A percentile compares a stretch with the other conserved stretches of the same genome.
These are phyloP conservation scores for Grammothele lineata DNA, from an alignment of 768 basidiomycete species.

Conservation along the genomic window DNA sequence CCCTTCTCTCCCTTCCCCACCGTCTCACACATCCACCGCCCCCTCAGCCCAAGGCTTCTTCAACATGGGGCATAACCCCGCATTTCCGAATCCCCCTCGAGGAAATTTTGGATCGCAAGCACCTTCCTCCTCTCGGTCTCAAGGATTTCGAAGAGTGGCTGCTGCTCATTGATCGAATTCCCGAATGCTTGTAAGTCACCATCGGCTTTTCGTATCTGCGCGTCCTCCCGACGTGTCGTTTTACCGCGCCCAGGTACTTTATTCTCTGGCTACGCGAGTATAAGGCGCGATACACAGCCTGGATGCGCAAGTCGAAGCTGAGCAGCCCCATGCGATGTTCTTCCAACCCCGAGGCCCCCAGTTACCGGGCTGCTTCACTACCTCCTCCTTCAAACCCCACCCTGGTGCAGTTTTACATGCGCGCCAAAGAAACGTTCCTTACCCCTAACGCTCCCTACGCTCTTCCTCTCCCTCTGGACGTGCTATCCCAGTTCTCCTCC, in stretches of 20 bases:
- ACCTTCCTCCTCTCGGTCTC: constrained; percentile 67
- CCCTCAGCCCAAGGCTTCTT: constrained; percentile 9
- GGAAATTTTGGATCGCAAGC: constrained; percentile 70
- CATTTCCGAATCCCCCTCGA: constrained; percentile 64
- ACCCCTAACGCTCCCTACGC: constrained; percentile 69
- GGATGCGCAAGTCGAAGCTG: constrained; percentile 31
- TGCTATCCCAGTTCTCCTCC: constrained; percentile 47
- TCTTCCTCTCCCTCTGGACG: constrained; percentile 62
- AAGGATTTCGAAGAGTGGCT: constrained; percentile 71
- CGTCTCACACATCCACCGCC: constrained; percentile 18
- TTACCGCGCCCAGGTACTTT: constrained; percentile 52
- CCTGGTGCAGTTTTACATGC: constrained; percentile 70
- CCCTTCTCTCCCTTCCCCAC: constrained; percentile 35
- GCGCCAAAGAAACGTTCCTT: constrained; percentile 80
- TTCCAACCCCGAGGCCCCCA: constrained; percentile 14
- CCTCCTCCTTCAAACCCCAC: constrained; percentile 26
- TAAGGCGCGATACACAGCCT: constrained; percentile 41
- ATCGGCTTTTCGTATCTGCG: constrained; percentile 1
- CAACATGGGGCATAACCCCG: constrained; percentile 48
- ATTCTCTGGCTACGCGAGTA: constrained; percentile 81
- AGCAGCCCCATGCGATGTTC: constrained; percentile 18
- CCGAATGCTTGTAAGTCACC: constrained; percentile 64
- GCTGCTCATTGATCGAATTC: constrained; percentile 68
- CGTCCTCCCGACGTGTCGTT: background rate
- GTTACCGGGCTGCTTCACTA: constrained; percentile 5